Conservation (phyloP, 148 eudicot species). For the Spergularia marina region DNA sequence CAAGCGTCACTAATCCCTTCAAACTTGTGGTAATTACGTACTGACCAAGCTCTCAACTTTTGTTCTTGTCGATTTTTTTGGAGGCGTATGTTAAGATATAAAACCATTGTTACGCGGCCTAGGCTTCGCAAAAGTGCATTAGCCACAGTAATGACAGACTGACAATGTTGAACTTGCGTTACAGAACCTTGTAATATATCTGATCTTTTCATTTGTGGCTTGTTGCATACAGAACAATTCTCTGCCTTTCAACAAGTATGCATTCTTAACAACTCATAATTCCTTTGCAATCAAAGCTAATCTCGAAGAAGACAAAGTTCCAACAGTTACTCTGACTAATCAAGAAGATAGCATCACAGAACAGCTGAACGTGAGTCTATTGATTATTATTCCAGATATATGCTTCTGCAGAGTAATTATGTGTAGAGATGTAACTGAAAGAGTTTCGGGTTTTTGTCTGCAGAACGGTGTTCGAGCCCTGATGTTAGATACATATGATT, state of each 20-base stretch:
- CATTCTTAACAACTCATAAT: slow-evolving; percentile 82
- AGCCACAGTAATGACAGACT: too few relatives aligned
- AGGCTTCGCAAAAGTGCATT: too few relatives aligned
- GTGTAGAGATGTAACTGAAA: neutral
- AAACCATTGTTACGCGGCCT: too few relatives aligned
- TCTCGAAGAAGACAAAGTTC: slow-evolving; percentile 37
- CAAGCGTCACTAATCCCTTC: slow-evolving; percentile 49
- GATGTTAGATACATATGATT: slow-evolving; percentile 39
- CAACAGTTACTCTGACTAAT: slow-evolving; percentile 50
- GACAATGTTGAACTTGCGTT: too few relatives aligned
- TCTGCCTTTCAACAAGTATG: slow-evolving; percentile 81
- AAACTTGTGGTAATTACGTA: slow-evolving; percentile 38
- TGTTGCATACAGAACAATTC: slow-evolving; percentile 50
- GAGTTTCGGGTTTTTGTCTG: neutral
- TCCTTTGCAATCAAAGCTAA: slow-evolving; percentile 61
- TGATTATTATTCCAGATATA: neutral
- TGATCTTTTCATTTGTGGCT: neutral
- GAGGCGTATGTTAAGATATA: neutral
- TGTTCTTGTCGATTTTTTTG: neutral
- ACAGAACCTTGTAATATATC: too few relatives aligned
- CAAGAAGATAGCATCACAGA: slow-evolving; percentile 76
- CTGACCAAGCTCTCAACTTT: too few relatives aligned
- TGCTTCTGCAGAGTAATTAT: neutral
- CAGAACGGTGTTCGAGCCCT: slow-evolving; percentile 41
- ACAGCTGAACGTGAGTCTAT: slow-evolving; percentile 56